Conservation (phyloP, 257 asterid genomes). For the Vinca minor region DNA sequence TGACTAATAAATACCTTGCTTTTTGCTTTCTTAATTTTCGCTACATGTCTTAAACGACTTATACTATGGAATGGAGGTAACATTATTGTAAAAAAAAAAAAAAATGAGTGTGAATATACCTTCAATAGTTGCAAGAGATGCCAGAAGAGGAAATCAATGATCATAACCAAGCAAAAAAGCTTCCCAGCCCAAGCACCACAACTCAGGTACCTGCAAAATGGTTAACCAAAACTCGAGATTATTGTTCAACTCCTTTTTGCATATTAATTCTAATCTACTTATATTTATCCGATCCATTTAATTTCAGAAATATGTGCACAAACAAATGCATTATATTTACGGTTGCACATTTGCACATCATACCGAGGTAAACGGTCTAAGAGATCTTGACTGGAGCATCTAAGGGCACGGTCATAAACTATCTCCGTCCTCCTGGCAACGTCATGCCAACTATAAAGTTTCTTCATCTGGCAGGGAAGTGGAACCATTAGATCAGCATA, state of each 20-base stretch:
- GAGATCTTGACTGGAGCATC: conserved; percentile 67
- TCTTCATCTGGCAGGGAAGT: conserved; percentile 55
- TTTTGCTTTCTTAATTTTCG: no score
- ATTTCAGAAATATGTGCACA: background rate
- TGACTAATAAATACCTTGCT: no score
- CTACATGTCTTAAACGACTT: no score
- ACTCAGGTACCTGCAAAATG: conserved; percentile 53
- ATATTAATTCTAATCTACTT: background rate
- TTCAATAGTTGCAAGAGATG: conserved; percentile 65
- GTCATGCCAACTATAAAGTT: conserved; percentile 93
- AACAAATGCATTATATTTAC: background rate
- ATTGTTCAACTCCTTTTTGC: background rate
- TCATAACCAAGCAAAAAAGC: conserved; percentile 84
- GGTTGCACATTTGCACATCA: background rate
- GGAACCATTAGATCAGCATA: background rate
- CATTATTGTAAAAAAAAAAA: background rate
- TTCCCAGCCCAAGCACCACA: conserved; percentile 99
- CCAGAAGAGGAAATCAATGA: conserved; percentile 66
- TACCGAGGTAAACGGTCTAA: conserved; percentile 77
- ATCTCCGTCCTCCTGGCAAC: conserved; percentile 88
- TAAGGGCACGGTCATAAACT: conserved; percentile 73
- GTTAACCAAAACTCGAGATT: background rate
- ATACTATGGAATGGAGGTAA: no score
- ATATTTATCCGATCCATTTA: background rate
- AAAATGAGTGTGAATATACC: conserved; percentile 29